Base-by-base conservation (phyloP, 768 basidiomycete genomes). In the Tylopilus subfusipes region DNA sequence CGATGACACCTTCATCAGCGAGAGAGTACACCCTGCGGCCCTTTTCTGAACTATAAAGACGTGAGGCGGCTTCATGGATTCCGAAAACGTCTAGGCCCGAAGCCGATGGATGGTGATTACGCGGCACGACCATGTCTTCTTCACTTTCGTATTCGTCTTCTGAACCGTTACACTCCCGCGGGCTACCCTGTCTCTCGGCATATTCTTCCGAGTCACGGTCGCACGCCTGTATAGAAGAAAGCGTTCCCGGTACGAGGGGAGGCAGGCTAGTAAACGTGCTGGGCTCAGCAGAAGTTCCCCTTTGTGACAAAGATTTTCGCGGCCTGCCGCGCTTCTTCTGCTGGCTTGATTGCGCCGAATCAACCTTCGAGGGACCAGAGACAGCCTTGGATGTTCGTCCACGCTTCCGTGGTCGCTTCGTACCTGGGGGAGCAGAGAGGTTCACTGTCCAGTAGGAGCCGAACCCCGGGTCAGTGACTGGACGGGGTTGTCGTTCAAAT, bases 401-500 rank as follows among this genome's bases (percentile, higher is more conserved):
- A 53, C 90, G 82, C 66, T 91, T 92, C 21, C 90, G 82, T 40
- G 90, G 90, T 53, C 90, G 82, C 72, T 92, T 92, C 1, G 89
- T 91, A 21, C 90, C 90, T 2, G 89, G 89, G 13, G 89, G 88
- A n/a, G 90, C 90, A 45, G 81, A 69, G 21, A 91, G 76, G 69
- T 91, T 91, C n/a, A 92, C 90, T 33, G 89, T 90, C 90, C 90
- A 92, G 65, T 92, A 91, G 12, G 89, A 91, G 21, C 90, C 90
- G 67, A 90, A 90, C 16, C 90, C 90, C 13, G 90, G 90, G 67
- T 91, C 89, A 29, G 88, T 88, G 11, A 87, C 86, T 9, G 90
- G 90, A 47, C 90, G 80, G 19, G 86, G 85, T 61, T 90, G 87
- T 47, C 88, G 80, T 68, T 92, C 90, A 63, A 92, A 92, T 5